Base-by-base conservation (phyloP, 345 rosid genomes). In the Boechera stricta region DNA sequence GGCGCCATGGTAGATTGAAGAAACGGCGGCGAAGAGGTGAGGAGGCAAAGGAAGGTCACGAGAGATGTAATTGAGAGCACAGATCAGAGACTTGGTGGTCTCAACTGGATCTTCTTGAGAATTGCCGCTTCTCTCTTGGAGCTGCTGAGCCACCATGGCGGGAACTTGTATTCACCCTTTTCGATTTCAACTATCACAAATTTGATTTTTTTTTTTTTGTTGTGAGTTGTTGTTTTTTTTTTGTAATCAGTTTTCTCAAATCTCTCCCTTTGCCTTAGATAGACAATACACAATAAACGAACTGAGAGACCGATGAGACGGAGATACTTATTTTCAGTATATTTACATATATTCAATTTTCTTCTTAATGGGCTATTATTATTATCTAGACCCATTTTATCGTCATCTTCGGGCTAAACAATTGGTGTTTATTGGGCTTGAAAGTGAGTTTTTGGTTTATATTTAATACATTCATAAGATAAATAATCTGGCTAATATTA, bases 31-130 rank as follows among this genome's bases (percentile, higher is more conserved):
- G 77, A 85, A 77, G 28, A 96, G 83, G 45, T 91, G 86, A 59
- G 88, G 85, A 80, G 98, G 97, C 42, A 95, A 77, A 51, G 98
- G 98, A 76, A 95, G 93, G 85, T 91, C 83, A 13, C 99, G 91
- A 51, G 98, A 93, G 81, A 96, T 88, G 77, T 86, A 84, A 73
- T 85, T 89, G 72, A 96, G 91, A 65, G 99, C 96, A 65, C 78
- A 87, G 76, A 95, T 87, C 81, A 95, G 80, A 56, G 96, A 85
- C 81, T 90, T 91, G 6, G 97, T 79, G 78, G 84, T 86, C 66
- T 86, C 83, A 0, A 76, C 76, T 26, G 77, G 79, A 66, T 86
- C 89, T 7, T 79, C 80, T 16, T 73, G 69, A 9, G 65, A 67
- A 56, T 44, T 78, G 47, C 66, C 85, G 63, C 76, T 84, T 48